phyloP scores from a whole-genome alignment of 139 green algal species.

The Micromonas pusilla region DNA sequence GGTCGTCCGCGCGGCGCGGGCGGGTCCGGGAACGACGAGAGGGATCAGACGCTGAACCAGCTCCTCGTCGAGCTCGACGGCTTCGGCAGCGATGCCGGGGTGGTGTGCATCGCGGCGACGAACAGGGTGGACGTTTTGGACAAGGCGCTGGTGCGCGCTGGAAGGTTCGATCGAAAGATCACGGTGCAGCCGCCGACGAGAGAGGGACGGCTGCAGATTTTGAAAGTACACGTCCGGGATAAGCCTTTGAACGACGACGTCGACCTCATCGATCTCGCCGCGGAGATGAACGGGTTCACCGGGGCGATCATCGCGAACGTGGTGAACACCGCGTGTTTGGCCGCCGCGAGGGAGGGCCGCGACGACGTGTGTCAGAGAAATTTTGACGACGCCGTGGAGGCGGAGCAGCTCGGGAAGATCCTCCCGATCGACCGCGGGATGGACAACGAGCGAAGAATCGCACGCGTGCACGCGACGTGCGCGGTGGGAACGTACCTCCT shows the following conservation, averaged over 20 bases:
- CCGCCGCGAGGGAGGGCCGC: constrained; percentile 15
- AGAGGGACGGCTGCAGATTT: constrained; percentile 28
- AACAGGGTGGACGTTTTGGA: constrained; percentile 90
- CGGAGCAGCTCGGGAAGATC: constrained; percentile 23
- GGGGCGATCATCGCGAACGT: constrained; percentile 24
- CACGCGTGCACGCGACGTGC: background rate
- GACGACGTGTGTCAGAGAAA: background rate
- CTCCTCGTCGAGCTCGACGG: constrained; percentile 66
- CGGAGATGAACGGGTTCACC: constrained; percentile 18
- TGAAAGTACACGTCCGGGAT: constrained; percentile 34
- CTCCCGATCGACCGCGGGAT: background rate
- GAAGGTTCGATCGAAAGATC: constrained; percentile 67
- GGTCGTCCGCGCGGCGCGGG: constrained; percentile 41
- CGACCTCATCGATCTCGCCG: constrained; percentile 26
- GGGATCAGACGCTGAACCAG: constrained; percentile 82
- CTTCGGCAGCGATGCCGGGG: constrained; percentile 25
- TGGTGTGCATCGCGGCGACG: constrained; percentile 58
- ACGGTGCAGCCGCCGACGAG: constrained; percentile 6
- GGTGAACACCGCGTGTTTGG: constrained; percentile 23
- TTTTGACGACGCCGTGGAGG: constrained; percentile 21
- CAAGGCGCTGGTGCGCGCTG: constrained; percentile 68
- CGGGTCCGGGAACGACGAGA: constrained; percentile 64
- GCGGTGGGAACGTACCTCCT: background rate
- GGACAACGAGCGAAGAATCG: constrained; percentile 13
- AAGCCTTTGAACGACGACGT: constrained; percentile 39